phyloP scores from a whole-genome alignment of 441 rosid genomes.

The Populus hybrid region DNA sequence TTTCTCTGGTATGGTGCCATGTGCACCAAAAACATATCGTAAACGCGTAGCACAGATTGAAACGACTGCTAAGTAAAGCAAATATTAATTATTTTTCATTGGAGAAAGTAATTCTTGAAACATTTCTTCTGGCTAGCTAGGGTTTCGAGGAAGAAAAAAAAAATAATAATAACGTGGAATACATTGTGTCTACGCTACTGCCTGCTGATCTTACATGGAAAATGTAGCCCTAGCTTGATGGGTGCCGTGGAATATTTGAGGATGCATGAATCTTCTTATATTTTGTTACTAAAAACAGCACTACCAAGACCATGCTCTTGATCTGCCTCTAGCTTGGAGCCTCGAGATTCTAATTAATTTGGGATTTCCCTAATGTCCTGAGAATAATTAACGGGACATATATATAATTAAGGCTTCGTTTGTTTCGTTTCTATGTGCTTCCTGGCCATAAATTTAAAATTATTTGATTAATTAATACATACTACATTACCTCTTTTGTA shows the following conservation, averaged over 20 bases:
- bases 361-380: not conserved
- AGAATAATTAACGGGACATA: not conserved
- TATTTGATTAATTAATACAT: too few species aligned
- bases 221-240: not conserved
- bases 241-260: not conserved
- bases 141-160: not conserved
- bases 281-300: not conserved
- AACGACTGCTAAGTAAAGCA: not conserved
- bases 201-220: not conserved
- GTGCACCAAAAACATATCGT: not conserved
- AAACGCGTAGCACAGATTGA: not conserved
- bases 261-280: constrained; percentile 8
- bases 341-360: constrained; percentile 11
- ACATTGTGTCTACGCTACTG: not conserved
- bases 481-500: too few species aligned
- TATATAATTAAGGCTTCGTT: too few species aligned
- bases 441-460: too few species aligned
- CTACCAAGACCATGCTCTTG: not conserved
- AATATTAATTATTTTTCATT: not conserved
- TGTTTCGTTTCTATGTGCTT: too few species aligned
- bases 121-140: not conserved
- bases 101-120: constrained; percentile 3
- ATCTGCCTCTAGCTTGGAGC: not conserved
- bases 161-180: not conserved
- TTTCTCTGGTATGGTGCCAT: not conserved